phyloP scores from a whole-genome alignment of 352 stramenopile species.

The Phytophthora boehmeriae region DNA sequence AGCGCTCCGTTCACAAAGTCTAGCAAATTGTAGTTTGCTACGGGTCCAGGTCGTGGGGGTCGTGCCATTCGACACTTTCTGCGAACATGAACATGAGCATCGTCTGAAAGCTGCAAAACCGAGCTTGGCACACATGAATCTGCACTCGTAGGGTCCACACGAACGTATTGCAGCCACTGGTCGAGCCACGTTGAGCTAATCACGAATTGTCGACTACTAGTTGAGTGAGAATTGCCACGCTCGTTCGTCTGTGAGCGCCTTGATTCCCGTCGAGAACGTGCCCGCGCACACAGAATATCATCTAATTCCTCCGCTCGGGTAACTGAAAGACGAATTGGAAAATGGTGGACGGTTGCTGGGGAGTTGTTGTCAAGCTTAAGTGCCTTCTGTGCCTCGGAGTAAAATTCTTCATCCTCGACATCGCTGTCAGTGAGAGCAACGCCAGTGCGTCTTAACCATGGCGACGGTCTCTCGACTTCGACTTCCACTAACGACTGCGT shows the following conservation, averaged over 20 bases:
- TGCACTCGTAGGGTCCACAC: slow-evolving; percentile 39
- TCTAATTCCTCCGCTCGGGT: slow-evolving; percentile 57
- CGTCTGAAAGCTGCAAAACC: slow-evolving; percentile 6
- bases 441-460: slow-evolving; percentile 32
- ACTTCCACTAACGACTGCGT: slow-evolving; percentile 25
- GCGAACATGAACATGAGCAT: slow-evolving; percentile 2
- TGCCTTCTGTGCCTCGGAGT: slow-evolving; percentile 28
- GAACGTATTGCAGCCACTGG: slow-evolving; percentile 73
- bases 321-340: slow-evolving; percentile 32
- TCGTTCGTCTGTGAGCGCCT: slow-evolving; percentile 9
- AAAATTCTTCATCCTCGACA: slow-evolving; percentile 36
- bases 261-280: slow-evolving; percentile 30
- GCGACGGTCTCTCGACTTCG: slow-evolving; percentile 37
- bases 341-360: slow-evolving; percentile 28
- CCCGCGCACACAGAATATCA: slow-evolving; percentile 51
- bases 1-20: slow-evolving; percentile 72
- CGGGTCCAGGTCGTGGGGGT: slow-evolving; percentile 49
- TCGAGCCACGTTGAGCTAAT: slow-evolving; percentile 68
- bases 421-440: slow-evolving; percentile 28
- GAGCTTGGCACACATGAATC: slow-evolving; percentile 10
- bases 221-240: neutral
- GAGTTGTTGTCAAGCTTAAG: slow-evolving; percentile 27
- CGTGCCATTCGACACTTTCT: slow-evolving; percentile 17
- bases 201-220: slow-evolving; percentile 47
- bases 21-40: slow-evolving; percentile 70